A percentile compares a stretch with the other conserved stretches of the same genome.
Conservation (phyloP, 306 rosid genomes). For the Medicago truncatula region DNA sequence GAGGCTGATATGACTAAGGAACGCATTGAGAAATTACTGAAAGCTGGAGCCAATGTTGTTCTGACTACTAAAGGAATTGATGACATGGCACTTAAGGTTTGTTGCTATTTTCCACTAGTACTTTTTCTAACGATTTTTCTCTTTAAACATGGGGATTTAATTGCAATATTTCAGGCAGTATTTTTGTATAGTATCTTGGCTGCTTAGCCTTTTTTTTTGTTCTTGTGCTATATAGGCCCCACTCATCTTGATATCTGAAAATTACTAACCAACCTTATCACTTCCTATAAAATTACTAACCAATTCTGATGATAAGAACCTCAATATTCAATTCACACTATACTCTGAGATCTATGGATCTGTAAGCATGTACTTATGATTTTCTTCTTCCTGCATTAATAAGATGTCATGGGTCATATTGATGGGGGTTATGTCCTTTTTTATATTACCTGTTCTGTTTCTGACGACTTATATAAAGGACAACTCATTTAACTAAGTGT, state of each 20-base stretch:
- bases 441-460: constrained; percentile 9
- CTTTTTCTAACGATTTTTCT: background rate
- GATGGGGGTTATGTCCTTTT: constrained; percentile 14
- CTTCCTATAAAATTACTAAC: background rate
- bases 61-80: constrained; percentile 97
- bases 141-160: background rate
- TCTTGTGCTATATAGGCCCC: background rate
- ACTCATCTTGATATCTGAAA: background rate
- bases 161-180: background rate
- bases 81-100: constrained; percentile 97
- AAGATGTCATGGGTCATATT: constrained; percentile 2
- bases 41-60: constrained; percentile 97
- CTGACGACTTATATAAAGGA: constrained; percentile 12
- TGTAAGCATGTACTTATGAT: background rate
- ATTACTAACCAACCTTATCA: background rate
- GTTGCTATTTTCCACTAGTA: constrained; percentile 24
- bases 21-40: constrained; percentile 84
- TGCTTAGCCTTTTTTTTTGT: background rate
- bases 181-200: constrained; percentile 9
- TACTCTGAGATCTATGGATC: constrained; percentile 27
- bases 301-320: background rate
- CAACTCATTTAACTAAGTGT: background rate
- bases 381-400: background rate
- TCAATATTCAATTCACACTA: constrained; percentile 20
- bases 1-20: constrained; percentile 98